Base-by-base conservation (phyloP, 2,329 filamentous ascomycete species). In the Colletotrichum liaoningense region DNA sequence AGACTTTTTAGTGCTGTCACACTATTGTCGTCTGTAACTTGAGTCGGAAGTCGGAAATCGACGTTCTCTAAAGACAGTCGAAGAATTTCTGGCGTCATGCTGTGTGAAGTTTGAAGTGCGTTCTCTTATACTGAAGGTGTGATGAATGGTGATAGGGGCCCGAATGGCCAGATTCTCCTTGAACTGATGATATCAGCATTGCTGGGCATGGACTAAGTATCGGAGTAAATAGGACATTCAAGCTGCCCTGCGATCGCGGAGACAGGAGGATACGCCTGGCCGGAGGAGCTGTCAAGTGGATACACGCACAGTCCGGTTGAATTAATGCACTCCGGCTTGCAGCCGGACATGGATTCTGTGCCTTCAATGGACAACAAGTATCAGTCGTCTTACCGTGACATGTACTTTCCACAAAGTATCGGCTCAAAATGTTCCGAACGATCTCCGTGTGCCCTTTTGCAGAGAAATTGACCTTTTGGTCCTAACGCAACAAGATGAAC, bases 41-140 rank as follows among this genome's bases (percentile, higher is more conserved):
- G 67, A 14, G 60, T 70, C 1, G 67, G 67, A n/a, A 70, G 67
- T 8, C 67, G 62, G 26, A 70, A 70, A 42, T 70, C 67, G 55
- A 70, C 67, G 22, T 70, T 70, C 14, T 70, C 67, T 2, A 70
- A 42, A 8, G 60, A 65, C 6, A 70, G 22, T 55, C 60, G 54
- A n/a, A 70, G 54, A 12, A 38, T 14, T 33, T 70, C 62, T 22
- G 67, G 67, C 42, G 67, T 70, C 67, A 70, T 70, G 33, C 16
- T 65, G 28, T 54, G 11, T 6, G 8, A n/a, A 11, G 46, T 26
- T 4, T n/a, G n/a, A 16, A 19, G 16, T 52, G 16, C 60, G n/a
- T 22, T 2, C 11, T 35, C 24, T 33, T 33, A 19, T 63, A 5
- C 3, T 28, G 14, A 7, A 14, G 14, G 33, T 35, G 4, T 42